A percentile compares a stretch with the other conserved stretches of the same genome.
phyloP scores from a whole-genome alignment of 176 grass and related monocot genomes.

The Cocos nucifera region DNA sequence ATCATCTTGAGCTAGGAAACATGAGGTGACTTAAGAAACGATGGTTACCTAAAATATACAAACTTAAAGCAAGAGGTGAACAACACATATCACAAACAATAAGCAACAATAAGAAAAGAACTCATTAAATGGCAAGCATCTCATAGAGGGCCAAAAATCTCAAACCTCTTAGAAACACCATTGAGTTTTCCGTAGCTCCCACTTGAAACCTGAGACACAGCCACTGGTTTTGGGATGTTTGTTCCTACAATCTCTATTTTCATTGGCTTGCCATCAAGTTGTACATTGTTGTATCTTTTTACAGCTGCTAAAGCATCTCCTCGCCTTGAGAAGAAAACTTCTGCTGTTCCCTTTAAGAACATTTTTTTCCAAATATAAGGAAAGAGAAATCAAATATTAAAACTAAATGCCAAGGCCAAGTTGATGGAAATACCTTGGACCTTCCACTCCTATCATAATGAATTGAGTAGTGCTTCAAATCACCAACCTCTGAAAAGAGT shows the following conservation, averaged over 20 bases:
- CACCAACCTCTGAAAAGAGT: too few species aligned
- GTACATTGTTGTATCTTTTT: conserved; percentile 91
- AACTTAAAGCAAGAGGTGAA: too few species aligned
- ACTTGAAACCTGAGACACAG: conserved; percentile 34
- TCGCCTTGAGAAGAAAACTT: conserved; percentile 80
- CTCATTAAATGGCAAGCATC: too few species aligned
- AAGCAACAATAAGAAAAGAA: neutral
- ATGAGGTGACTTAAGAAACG: too few species aligned
- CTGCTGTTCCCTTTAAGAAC: conserved; percentile 65
- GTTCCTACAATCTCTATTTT: conserved; percentile 87
- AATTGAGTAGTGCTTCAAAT: too few species aligned
- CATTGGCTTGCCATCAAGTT: conserved; percentile 99
- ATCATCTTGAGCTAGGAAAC: too few species aligned
- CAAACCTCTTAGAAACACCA: conserved; percentile 45
- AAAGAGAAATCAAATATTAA: neutral
- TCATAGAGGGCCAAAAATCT: neutral
- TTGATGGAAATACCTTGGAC: conserved; percentile 58
- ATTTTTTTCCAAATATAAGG: conserved; percentile 1
- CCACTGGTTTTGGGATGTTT: conserved; percentile 49
- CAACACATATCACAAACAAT: neutral
- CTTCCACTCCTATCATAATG: conserved; percentile 14
- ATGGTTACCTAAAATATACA: too few species aligned
- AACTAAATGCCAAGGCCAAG: conserved; percentile 4
- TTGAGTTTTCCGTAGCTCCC: conserved; percentile 25
- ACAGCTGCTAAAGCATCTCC: conserved; percentile 61